Percentiles rank a stretch among this genome's conserved stretches.
Conservation (phyloP, 2,329 filamentous ascomycete species). For the Neofusicoccum parvum region DNA sequence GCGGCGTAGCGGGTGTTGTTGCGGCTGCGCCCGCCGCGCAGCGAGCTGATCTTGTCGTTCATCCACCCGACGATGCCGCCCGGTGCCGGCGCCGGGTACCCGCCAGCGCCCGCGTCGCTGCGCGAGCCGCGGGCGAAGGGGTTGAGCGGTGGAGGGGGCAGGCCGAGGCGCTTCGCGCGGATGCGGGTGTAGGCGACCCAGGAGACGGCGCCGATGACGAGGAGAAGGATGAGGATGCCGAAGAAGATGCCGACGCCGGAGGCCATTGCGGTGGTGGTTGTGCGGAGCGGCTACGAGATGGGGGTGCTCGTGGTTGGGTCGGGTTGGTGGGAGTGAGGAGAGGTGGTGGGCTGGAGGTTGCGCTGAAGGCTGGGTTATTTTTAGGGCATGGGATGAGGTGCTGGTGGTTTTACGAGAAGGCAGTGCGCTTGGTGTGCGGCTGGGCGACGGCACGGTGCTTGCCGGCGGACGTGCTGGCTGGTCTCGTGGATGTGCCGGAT, state of each 20-base stretch:
- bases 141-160: conserved; percentile 71
- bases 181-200: conserved; percentile 70
- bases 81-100: conserved; percentile 51
- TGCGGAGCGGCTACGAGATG: neutral
- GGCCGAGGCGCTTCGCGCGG: conserved; percentile 72
- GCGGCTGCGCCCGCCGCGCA: conserved; percentile 58
- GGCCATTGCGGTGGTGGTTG: neutral
- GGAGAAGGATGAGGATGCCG: conserved; percentile 72
- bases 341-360: neutral
- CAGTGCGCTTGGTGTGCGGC: neutral
- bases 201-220: conserved; percentile 68
- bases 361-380: neutral
- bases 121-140: conserved; percentile 60
- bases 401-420: neutral
- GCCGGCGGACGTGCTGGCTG: neutral
- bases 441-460: neutral
- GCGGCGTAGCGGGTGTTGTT: conserved; percentile 56
- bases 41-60: conserved; percentile 63
- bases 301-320: neutral
- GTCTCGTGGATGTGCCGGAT: neutral
- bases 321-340: neutral
- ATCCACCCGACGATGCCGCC: conserved; percentile 74
- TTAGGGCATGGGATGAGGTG: conserved; percentile 15
- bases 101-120: conserved; percentile 27
- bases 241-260: conserved; percentile 31